Evolutionary conservation across 768 basidiomycete species (phyloP).

Genomic region (Kwoniella sp.): DNA sequence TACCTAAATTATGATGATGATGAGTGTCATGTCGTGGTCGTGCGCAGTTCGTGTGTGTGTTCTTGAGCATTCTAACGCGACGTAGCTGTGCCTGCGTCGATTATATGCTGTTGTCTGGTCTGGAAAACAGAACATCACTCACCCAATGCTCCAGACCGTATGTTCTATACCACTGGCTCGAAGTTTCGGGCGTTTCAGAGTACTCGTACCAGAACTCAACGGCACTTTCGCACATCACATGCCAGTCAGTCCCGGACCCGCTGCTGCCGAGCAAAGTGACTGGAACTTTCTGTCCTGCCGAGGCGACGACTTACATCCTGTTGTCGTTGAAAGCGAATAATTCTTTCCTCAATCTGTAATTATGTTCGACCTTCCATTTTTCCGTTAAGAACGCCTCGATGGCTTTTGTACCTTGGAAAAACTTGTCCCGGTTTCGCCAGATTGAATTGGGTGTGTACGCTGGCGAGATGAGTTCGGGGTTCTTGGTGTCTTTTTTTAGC

Average conservation of each 20-base stretch:
- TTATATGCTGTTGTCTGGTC: neutral
- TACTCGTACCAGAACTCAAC: slow-evolving; percentile 61
- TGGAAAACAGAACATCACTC: neutral
- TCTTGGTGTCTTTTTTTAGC: slow-evolving; percentile 47
- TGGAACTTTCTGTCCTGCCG: no score
- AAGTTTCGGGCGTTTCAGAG: slow-evolving; percentile 32
- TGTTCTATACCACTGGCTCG: slow-evolving; percentile 40
- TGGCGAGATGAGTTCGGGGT: slow-evolving; percentile 54
- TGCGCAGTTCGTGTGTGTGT: no score
- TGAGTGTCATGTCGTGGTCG: no score
- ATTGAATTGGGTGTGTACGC: slow-evolving; percentile 63
- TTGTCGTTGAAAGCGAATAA: slow-evolving; percentile 63
- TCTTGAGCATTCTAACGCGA: no score
- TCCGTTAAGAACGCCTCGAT: slow-evolving; percentile 60
- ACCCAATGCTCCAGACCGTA: slow-evolving; percentile 62
- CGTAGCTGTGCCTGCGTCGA: no score
- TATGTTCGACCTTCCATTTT: slow-evolving; percentile 63
- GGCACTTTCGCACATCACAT: no score
- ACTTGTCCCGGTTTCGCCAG: slow-evolving; percentile 65
- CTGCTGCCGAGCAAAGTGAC: no score
- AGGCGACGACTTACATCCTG: slow-evolving; percentile 58
- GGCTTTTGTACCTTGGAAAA: slow-evolving; percentile 59
- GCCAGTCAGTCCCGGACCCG: no score
- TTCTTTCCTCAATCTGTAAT: slow-evolving; percentile 62
- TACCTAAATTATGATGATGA: no score